phyloP scores from a whole-genome alignment of 441 rosid genomes.

The Corymbia calophylla region DNA sequence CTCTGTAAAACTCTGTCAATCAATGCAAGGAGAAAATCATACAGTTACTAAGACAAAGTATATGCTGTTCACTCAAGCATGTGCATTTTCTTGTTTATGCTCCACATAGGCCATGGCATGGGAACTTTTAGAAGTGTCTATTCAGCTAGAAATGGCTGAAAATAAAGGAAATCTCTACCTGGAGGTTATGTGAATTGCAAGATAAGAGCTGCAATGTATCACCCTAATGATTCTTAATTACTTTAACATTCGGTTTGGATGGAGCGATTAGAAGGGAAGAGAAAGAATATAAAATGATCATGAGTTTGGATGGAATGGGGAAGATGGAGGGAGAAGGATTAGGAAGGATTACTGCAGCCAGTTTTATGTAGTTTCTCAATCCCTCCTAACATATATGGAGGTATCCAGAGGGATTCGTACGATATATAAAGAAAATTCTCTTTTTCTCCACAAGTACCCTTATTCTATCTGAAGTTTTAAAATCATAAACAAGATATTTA shows the following conservation, averaged over 20 bases:
- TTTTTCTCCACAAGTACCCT: neutral
- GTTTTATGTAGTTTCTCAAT: neutral
- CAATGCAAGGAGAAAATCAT: neutral
- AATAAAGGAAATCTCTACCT: neutral
- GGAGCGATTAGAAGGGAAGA: neutral
- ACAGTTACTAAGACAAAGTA: neutral
- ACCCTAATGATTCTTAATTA: neutral
- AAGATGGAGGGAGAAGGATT: neutral
- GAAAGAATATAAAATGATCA: neutral
- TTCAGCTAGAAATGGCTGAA: neutral
- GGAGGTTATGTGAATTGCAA: neutral
- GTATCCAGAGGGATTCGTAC: neutral
- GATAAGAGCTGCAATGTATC: neutral
- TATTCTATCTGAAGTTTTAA: neutral
- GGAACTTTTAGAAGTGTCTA: neutral
- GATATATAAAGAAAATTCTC: neutral
- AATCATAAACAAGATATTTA: neutral
- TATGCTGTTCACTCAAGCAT: neutral
- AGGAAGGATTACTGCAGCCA: neutral
- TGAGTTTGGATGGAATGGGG: neutral
- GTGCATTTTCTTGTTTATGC: neutral
- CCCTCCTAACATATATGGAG: neutral
- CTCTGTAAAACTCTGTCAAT: slow-evolving; percentile 69
- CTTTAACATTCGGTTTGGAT: neutral
- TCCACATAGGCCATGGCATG: neutral